These are phyloP conservation scores for Phialocephala sp. DNA, from an alignment of 2,329 filamentous ascomycete species.

Conservation along the genomic window DNA sequence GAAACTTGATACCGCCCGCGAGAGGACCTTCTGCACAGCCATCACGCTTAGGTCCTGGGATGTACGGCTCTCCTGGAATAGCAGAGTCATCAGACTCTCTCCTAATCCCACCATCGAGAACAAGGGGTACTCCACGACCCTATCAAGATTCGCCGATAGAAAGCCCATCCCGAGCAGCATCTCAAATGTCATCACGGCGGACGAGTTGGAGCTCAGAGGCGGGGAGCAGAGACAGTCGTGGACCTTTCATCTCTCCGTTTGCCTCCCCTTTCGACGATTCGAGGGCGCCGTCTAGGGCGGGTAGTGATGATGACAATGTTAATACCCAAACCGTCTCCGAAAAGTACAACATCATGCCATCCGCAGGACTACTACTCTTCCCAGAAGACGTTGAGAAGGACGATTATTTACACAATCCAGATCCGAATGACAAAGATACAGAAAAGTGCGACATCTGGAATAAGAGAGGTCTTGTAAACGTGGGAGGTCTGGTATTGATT, in stretches of 20 bases:
- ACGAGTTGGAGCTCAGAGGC: constrained; percentile 70
- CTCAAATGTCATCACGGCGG: constrained; percentile 58
- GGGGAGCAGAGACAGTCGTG: constrained; percentile 56
- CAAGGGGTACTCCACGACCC: constrained; percentile 50
- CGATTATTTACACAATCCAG: constrained; percentile 74
- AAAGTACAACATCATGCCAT: constrained; percentile 75
- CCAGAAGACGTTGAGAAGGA: constrained; percentile 77
- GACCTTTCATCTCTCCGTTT: constrained; percentile 39
- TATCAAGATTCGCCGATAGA: constrained; percentile 57
- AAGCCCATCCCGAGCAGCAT: constrained; percentile 51
- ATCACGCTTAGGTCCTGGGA: constrained; percentile 22
- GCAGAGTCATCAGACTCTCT: constrained; percentile 51
- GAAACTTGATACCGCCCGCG: constrained; percentile 38
- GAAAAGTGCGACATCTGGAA: constrained; percentile 70
- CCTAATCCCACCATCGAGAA: constrained; percentile 53
- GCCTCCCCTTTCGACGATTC: constrained; percentile 46
- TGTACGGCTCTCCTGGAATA: constrained; percentile 37
- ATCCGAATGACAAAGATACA: constrained; percentile 65
- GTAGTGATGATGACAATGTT: constrained; percentile 66
- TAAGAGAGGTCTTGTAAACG: constrained; percentile 65
- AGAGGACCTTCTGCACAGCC: constrained; percentile 25
- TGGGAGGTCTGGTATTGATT: constrained; percentile 66
- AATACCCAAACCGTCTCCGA: constrained; percentile 77
- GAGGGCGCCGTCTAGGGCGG: constrained; percentile 46
- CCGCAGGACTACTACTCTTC: constrained; percentile 68